Evolutionary conservation across 768 basidiomycete genomes (phyloP), one percentile per base, ranked within the genome.

Genomic region (Leccinum pellstonianum): DNA sequence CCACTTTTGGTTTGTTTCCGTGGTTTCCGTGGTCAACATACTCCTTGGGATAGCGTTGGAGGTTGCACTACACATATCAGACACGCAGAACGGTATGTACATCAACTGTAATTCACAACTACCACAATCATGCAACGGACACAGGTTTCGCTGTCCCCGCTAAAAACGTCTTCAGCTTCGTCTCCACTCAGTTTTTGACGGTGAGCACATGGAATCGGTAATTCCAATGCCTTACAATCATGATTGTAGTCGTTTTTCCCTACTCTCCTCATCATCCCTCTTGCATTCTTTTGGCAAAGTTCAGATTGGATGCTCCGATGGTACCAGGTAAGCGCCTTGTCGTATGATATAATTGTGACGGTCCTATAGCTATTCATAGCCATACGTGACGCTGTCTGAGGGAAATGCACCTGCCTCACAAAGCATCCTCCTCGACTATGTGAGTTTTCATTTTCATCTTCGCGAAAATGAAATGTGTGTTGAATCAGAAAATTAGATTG

Each of bases 401-500:
- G 86, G 86, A 2, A 74, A 74, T 60, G 81, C 81, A 1, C 69
- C 75, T 2, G 86, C 87, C 1, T 77, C 85, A 57, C 81, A 84
- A 62, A 83, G 83, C 55, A 69, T 90, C n/a, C 73, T 90, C 17
- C 67, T 87, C 25, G 83, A 90, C 69, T 90, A 90, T 70, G 86
- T 87, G 63, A 52, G 83, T 61, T 52, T 38, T 21, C 14, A 33
- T 60, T 15, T 15, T 60, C 25, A 9, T 54, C 5, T 33, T 35
- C 1, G 5, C 6, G 15, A 3, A 12, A 43, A 54, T 35, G 6
- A 12, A 43, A 56, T 38, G 8, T 43, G 19, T 29, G 21, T 47
- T 66, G n/a, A 67, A 52, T 48, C 54, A 52, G 5, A 2, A 15
- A 23, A 25, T 31, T 54, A 83, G 84, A 70, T 81, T 55, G 72